Evolutionary conservation across 2,329 filamentous ascomycete species (phyloP), one percentile per base, ranked within the genome.

Genomic region (Pseudogymnoascus sp.): DNA sequence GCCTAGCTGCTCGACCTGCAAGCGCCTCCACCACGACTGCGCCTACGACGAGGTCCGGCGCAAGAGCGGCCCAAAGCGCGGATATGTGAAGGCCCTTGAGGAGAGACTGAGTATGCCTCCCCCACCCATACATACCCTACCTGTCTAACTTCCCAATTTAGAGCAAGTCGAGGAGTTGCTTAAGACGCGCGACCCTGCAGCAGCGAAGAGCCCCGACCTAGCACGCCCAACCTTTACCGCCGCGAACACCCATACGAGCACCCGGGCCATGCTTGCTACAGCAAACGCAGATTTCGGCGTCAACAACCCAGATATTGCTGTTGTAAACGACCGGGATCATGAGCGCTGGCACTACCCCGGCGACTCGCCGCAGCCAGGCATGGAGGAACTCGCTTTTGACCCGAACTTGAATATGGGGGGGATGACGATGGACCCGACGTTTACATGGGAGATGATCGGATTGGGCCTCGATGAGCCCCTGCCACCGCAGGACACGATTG

Each of bases 81-180:
- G 87, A 65, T 90, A 90, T 75, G 87, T 90, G 65, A 90, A 89
- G 76, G 73, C 73, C 21, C 68, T 98, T 70, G 95, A 98, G 77
- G 93, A 96, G 75, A 85, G 95, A 75, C 79, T 99, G 73, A 93
- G 92, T 96, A 82, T 79, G 89, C 25, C 51, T 7, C 28, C 51
- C 16, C 5, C 4, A 8, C n/a, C 10, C n/a, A 63, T 54, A 54
- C 60, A 57, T 37, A 65, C 41, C 28, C 31, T 34, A 34, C 51
- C 28, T 10, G 6, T 57, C 51, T 57, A 57, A 31, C 62, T 64
- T 65, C 70, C 69, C 64, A 11, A 14, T 37, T 14, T 71, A 96
- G 92, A 93, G 75, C 93, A 97, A 82, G 93, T 98, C 63, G 93
- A 97, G 79, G 95, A 90, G 1, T 79, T 97, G 64, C 80, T 97